Conservation (phyloP, 1,139 yeast species). For the Geotrichum histeridarum region DNA sequence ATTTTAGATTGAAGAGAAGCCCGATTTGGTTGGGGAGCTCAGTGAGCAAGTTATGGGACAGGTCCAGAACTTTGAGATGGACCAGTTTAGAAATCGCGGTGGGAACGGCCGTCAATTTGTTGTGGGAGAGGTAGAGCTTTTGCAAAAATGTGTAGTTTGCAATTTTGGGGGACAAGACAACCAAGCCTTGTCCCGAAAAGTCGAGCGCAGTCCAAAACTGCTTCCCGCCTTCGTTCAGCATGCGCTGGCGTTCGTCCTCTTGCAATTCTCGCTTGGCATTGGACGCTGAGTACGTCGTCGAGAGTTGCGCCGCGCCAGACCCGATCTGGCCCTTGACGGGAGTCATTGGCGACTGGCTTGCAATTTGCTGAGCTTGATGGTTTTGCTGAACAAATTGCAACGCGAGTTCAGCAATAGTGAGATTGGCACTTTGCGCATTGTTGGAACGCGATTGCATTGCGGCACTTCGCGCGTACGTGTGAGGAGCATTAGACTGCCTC, state of each 20-base stretch:
- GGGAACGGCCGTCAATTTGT: conserved; percentile 67
- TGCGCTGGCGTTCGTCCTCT: conserved; percentile 70
- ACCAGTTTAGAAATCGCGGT: conserved; percentile 61
- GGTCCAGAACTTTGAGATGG: conserved; percentile 76
- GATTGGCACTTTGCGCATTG: conserved; percentile 22
- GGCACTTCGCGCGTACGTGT: conserved; percentile 86
- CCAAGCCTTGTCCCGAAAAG: conserved; percentile 81
- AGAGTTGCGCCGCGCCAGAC: conserved; percentile 2
- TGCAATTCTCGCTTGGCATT: conserved; percentile 50
- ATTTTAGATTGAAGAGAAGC: conserved; percentile 70
- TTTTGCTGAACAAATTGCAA: conserved; percentile 35
- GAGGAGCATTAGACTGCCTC: conserved; percentile 67
- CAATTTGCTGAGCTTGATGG: conserved; percentile 20
- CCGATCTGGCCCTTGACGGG: conserved; percentile 25
- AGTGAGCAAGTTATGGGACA: conserved; percentile 69
- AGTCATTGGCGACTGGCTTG: conserved; percentile 32
- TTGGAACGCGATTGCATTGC: conserved; percentile 59
- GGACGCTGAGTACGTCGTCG: conserved; percentile 4
- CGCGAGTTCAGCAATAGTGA: conserved; percentile 38
- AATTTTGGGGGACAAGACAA: conserved; percentile 62
- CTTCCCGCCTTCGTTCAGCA: conserved; percentile 63
- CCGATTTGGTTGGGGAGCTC: conserved; percentile 81
- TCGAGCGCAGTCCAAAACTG: conserved; percentile 96
- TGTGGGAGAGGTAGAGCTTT: conserved; percentile 81
- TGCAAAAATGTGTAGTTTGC: conserved; percentile 83